These are phyloP conservation scores for Musa acuminata DNA, from an alignment of 176 grass and related monocot species.

Conservation along the genomic window DNA sequence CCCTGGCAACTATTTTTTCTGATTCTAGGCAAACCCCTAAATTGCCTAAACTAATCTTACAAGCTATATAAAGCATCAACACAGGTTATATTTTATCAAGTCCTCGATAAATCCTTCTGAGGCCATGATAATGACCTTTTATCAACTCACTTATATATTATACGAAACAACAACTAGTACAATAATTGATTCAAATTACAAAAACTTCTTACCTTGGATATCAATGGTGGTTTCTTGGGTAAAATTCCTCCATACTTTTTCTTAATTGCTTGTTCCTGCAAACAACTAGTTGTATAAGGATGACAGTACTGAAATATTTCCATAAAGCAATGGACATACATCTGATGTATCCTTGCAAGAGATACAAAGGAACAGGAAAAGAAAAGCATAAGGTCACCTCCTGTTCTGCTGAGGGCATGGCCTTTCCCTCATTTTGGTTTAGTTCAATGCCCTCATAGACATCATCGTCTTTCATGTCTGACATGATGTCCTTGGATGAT, in stretches of 20 bases:
- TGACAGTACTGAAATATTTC: not conserved
- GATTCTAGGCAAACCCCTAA: not conserved
- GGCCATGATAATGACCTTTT: not conserved
- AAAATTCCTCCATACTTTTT: conserved; percentile 21
- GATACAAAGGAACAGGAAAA: not conserved
- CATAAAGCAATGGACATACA: not conserved
- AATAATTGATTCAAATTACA: not conserved
- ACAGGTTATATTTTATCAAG: not conserved
- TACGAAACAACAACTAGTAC: not conserved
- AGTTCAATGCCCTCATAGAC: conserved; percentile 2
- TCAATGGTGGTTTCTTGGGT: conserved; percentile 15
- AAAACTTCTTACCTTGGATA: conserved; percentile 13
- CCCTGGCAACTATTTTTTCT: not conserved
- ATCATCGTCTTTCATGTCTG: conserved; percentile 11
- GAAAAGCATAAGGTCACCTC: conserved; percentile 1
- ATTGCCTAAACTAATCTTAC: not conserved
- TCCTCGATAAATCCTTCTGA: not conserved
- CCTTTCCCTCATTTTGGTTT: conserved; percentile 5
- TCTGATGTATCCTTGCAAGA: not conserved
- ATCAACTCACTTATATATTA: not conserved
- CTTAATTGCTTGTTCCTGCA: conserved; percentile 18
- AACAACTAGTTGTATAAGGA: conserved; percentile 1
- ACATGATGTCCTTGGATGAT: conserved; percentile 5
- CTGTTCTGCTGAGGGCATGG: conserved; percentile 13
- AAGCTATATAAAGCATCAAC: not conserved